Evolutionary conservation across 176 grass and related monocot genomes (phyloP), one percentile per base, ranked within the genome.

Genomic region (Aegilops sharonensis): DNA sequence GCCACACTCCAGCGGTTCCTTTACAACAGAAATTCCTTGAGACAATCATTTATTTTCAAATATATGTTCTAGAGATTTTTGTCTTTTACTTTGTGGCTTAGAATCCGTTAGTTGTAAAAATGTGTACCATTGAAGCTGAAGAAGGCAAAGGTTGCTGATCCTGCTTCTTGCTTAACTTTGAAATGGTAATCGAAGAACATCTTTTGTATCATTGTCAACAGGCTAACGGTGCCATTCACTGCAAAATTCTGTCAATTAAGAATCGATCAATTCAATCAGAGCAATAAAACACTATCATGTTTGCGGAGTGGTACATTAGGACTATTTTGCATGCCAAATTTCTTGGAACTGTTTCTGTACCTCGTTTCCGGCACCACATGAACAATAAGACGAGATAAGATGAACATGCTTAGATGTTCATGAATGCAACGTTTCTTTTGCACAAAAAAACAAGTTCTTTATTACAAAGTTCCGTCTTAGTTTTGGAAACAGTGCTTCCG

Each of bases 241-340:
- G 96, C 90, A 98, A 98, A 98, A 98, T 94, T 91, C 92, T 95
- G 94, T 94, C 93, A 98, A 94, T 95, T 95, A 89, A 98, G 86
- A 95, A 92, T 86, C 85, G 68, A 81, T 86, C 87, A 65, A 81
- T 90, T 83, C 77, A 73, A 98, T 94, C 91, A 94, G 93, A 95
- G 83, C 77, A 89, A 90, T 92, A 97, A 84, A 91, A 62, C 37
- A 35, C 34, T 81, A 66, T 83, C 62, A 75, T 85, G 57, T 77
- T 88, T 81, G 50, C 13, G 25, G 78, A 54, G 48, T 27, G 64
- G 75, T 42, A 36, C 80, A 50, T 39, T 20, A 47, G 18, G 8
- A 63, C 27, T 79, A 83, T 45, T 45, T 3, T 45, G 10, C 42
- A 45, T 45, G 42, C 42, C 42, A 45, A 45, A 45, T 3, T 11